These are phyloP conservation scores for Carex parvula DNA, from an alignment of 176 grass and related monocot genomes.

Conservation along the genomic window DNA sequence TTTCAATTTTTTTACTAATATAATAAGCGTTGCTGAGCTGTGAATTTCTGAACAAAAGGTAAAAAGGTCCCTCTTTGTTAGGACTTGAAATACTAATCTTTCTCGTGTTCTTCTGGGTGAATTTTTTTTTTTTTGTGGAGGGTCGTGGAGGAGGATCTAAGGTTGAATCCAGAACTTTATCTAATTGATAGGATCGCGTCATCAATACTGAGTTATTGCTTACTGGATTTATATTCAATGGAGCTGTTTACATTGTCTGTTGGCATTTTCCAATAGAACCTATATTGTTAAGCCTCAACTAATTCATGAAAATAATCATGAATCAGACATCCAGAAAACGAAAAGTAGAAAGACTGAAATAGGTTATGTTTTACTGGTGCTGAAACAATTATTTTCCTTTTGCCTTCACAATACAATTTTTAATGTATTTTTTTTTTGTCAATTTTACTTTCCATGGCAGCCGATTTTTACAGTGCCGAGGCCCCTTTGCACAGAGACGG, in stretches of 20 bases:
- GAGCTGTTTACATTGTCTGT: background rate
- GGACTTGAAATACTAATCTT: background rate
- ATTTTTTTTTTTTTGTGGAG: background rate
- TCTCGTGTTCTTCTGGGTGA: background rate
- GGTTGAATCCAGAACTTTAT: background rate
- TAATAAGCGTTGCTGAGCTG: background rate
- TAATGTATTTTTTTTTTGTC: background rate
- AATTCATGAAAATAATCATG: background rate
- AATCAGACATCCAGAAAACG: background rate
- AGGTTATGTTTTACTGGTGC: slow-evolving; percentile 2
- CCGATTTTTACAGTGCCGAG: slow-evolving; percentile 85
- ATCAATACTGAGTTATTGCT: background rate
- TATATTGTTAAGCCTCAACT: slow-evolving; percentile 18
- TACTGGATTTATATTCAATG: background rate
- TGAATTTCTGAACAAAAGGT: background rate
- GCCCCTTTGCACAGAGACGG: slow-evolving; percentile 76
- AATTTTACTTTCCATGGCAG: slow-evolving; percentile 46
- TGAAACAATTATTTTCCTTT: slow-evolving; percentile 10
- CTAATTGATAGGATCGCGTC: background rate
- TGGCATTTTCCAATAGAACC: background rate
- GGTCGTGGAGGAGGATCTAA: background rate
- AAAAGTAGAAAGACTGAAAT: background rate
- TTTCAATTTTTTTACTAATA: background rate
- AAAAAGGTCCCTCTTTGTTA: background rate
- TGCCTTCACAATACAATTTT: background rate